Evolutionary conservation across 2,329 filamentous ascomycete species (phyloP).

Genomic region (Fusarium anguioides): DNA sequence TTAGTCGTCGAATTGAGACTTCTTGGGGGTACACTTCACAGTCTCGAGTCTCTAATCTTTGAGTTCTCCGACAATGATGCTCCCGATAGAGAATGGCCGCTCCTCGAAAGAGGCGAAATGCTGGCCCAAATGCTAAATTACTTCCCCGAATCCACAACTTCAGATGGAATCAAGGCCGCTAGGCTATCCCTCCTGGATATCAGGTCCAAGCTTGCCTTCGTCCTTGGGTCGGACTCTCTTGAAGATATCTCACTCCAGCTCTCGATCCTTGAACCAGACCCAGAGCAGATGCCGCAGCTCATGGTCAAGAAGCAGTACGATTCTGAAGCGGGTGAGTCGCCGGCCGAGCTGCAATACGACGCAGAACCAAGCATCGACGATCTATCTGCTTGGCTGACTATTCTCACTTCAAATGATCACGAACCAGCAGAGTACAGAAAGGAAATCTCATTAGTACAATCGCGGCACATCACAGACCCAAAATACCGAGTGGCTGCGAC

Average conservation of each 20-base stretch:
- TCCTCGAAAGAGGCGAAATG: conserved; percentile 38
- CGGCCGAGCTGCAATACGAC: background rate
- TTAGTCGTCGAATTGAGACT: conserved; percentile 39
- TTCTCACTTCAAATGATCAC: conserved; percentile 40
- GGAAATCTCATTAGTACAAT: conserved; percentile 40
- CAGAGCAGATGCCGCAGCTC: conserved; percentile 32
- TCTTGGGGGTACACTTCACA: conserved; percentile 37
- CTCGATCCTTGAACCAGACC: conserved; percentile 33
- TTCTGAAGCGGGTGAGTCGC: background rate
- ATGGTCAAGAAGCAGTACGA: conserved; percentile 9
- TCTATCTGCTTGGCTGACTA: conserved; percentile 36
- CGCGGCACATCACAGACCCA: conserved; percentile 39
- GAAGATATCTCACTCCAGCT: conserved; percentile 39
- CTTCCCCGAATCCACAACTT: conserved; percentile 25
- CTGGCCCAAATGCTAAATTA: conserved; percentile 29
- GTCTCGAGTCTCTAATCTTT: conserved; percentile 38
- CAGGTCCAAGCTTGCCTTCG: conserved; percentile 40
- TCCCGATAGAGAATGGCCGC: conserved; percentile 32
- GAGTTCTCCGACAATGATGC: conserved; percentile 33
- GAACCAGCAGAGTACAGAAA: conserved; percentile 46
- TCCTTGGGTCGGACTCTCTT: conserved; percentile 42
- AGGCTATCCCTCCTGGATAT: conserved; percentile 32
- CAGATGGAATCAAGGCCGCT: conserved; percentile 37
- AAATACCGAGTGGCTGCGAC: conserved; percentile 45
- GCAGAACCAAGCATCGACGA: conserved; percentile 26